phyloP scores from a whole-genome alignment of 2,329 filamentous ascomycete species.

The Bipolaris bicolor region DNA sequence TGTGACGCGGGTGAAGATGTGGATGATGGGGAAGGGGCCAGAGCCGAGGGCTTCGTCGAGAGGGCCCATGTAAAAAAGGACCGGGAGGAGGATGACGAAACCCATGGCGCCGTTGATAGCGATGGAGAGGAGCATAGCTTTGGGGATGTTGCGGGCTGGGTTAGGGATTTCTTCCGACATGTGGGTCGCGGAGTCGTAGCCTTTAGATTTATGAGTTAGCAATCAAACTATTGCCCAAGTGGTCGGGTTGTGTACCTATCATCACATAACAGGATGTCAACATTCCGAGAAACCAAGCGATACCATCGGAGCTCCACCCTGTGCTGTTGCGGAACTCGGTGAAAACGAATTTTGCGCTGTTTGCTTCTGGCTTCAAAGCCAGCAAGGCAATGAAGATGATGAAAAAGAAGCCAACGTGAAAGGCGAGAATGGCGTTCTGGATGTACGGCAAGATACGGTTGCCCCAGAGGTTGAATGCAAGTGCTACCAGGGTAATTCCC shows the following conservation, averaged over 20 bases:
- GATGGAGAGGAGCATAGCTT: conserved; percentile 12
- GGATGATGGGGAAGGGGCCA: conserved; percentile 47
- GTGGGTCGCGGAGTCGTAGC: conserved; percentile 10
- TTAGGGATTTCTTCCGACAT: conserved; percentile 8
- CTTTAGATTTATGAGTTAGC: neutral
- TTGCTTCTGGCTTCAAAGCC: conserved; percentile 48
- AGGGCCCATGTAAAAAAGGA: conserved; percentile 44
- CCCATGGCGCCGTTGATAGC: conserved; percentile 45
- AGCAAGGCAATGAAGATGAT: conserved; percentile 55
- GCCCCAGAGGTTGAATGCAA: conserved; percentile 52
- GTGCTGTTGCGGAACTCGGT: conserved; percentile 53
- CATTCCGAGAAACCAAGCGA: conserved; percentile 51
- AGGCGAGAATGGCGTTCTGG: conserved; percentile 37
- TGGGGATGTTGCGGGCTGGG: conserved; percentile 4
- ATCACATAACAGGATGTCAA: conserved; percentile 27
- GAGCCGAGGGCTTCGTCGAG: conserved; percentile 38
- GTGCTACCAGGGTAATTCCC: conserved; percentile 53
- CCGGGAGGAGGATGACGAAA: conserved; percentile 45
- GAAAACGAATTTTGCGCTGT: conserved; percentile 50
- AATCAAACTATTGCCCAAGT: neutral
- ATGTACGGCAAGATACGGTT: conserved; percentile 48
- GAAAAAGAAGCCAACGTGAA: conserved; percentile 57
- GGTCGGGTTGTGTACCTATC: conserved; percentile 12
- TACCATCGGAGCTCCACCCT: conserved; percentile 47
- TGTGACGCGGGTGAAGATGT: conserved; percentile 33